Conservation (phyloP, 1,284 basidiomycete species). For the Meira miltonrushii region DNA sequence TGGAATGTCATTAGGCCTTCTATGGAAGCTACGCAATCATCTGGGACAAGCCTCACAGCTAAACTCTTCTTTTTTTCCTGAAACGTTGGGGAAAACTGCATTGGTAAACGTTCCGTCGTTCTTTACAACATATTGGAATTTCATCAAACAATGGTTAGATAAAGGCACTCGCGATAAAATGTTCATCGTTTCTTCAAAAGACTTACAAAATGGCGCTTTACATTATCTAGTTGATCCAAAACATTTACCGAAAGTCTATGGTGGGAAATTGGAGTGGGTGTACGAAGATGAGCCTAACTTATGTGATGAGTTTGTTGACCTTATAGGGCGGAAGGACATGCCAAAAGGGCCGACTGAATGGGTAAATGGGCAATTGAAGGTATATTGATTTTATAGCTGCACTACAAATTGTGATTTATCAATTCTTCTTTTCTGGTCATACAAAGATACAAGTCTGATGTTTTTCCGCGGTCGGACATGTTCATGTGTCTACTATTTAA, state of each 20-base stretch:
- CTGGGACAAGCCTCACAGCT: neutral
- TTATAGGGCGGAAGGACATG: neutral
- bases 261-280: conserved; percentile 9
- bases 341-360: conserved; percentile 3
- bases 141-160: conserved; percentile 4
- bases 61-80: conserved; percentile 8
- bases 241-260: conserved; percentile 4
- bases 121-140: conserved; percentile 7
- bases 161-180: conserved; percentile 9
- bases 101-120: conserved; percentile 8
- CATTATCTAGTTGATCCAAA: neutral
- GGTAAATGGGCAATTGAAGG: neutral
- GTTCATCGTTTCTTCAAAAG: neutral
- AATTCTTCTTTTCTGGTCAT: too few species aligned
- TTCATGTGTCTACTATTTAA: too few species aligned
- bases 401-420: too few species aligned
- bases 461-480: too few species aligned
- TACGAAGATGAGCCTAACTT: conserved; percentile 6
- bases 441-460: too few species aligned
- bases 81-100: conserved; percentile 4
- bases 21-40: conserved; percentile 8
- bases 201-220: neutral
- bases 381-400: too few species aligned
- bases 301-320: neutral
- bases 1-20: neutral